A percentile compares a stretch with the other conserved stretches of the same genome.
phyloP scores from a whole-genome alignment of 23 red algal genomes.

The Agarophyton chilense region DNA sequence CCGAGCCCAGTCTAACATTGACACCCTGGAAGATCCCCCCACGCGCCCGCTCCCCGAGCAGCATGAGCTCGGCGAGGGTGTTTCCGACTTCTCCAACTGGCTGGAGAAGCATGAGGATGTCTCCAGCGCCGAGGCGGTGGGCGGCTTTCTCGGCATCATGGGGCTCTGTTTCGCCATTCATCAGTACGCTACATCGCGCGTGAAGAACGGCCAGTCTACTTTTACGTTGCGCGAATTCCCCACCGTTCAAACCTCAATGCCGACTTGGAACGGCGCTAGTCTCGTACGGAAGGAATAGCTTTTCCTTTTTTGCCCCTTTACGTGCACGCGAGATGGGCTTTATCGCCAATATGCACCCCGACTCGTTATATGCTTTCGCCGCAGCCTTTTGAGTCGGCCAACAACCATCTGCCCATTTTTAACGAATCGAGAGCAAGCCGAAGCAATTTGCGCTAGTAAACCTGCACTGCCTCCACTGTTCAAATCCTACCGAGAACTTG shows the following conservation, averaged over 20 bases:
- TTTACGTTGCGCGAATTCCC: slow-evolving; percentile 63
- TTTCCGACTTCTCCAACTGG: slow-evolving; percentile 84
- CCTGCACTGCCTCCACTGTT: no score
- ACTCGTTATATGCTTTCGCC: no score
- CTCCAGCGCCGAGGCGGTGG: slow-evolving; percentile 30
- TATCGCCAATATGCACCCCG: no score
- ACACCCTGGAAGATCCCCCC: slow-evolving; percentile 66
- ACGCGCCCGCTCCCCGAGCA: slow-evolving; percentile 66
- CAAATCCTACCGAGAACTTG: no score
- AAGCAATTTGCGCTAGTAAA: no score
- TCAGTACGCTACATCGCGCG: background rate
- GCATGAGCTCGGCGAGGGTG: slow-evolving; percentile 75
- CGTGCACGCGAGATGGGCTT: no score
- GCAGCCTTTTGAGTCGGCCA: no score
- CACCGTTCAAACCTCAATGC: slow-evolving; percentile 36
- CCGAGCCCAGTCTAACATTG: slow-evolving; percentile 70
- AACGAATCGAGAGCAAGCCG: no score
- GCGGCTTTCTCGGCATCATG: slow-evolving; percentile 41
- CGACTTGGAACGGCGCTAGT: slow-evolving; percentile 19
- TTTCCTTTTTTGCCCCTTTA: background rate
- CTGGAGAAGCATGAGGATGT: slow-evolving; percentile 81
- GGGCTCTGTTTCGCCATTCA: slow-evolving; percentile 44
- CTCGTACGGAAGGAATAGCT: background rate
- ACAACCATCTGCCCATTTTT: no score
- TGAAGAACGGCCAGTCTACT: background rate